A percentile compares a stretch with the other conserved stretches of the same genome.
Evolutionary conservation across 768 basidiomycete genomes (phyloP).

Genomic region (Butyriboletus loyo): DNA sequence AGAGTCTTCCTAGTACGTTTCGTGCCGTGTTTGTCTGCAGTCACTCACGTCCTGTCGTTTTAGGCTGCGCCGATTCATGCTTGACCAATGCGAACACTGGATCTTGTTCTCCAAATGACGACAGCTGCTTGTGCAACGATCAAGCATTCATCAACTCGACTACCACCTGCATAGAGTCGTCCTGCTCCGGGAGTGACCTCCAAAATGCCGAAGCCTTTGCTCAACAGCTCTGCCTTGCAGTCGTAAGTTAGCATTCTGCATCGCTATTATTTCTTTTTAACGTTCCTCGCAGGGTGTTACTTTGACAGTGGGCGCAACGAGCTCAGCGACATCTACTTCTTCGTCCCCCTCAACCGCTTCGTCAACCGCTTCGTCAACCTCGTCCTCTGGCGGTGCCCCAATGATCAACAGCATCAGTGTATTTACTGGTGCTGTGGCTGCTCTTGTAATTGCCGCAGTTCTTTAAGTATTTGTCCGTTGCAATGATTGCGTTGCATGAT

Average conservation of each 20-base stretch:
- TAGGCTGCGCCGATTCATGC: conserved; percentile 56
- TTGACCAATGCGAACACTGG: conserved; percentile 41
- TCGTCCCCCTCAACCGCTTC: neutral
- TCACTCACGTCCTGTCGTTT: neutral
- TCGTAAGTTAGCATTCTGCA: conserved; percentile 36
- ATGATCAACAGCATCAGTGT: conserved; percentile 6
- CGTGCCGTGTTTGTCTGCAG: neutral
- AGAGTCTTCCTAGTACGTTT: conserved; percentile 23
- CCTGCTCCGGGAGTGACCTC: conserved; percentile 51
- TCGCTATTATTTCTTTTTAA: neutral
- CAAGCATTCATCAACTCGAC: conserved; percentile 42
- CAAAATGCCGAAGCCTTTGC: conserved; percentile 40
- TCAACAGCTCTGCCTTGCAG: conserved; percentile 42
- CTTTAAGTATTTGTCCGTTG: conserved; percentile 5
- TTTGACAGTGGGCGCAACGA: conserved; percentile 29
- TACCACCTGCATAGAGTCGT: conserved; percentile 45
- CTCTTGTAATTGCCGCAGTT: conserved; percentile 9
- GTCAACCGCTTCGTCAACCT: neutral
- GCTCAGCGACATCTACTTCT: conserved; percentile 11
- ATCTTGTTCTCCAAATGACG: conserved; percentile 47
- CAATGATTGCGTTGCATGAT: neutral
- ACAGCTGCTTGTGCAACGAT: conserved; percentile 56
- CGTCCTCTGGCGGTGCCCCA: conserved; percentile 5
- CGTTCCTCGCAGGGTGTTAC: conserved; percentile 47
- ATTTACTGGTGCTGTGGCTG: conserved; percentile 9